Percentiles rank a stretch among this genome's conserved stretches.
Conservation (phyloP, 2,329 filamentous ascomycete species). For the Aspergillus amoenus region DNA sequence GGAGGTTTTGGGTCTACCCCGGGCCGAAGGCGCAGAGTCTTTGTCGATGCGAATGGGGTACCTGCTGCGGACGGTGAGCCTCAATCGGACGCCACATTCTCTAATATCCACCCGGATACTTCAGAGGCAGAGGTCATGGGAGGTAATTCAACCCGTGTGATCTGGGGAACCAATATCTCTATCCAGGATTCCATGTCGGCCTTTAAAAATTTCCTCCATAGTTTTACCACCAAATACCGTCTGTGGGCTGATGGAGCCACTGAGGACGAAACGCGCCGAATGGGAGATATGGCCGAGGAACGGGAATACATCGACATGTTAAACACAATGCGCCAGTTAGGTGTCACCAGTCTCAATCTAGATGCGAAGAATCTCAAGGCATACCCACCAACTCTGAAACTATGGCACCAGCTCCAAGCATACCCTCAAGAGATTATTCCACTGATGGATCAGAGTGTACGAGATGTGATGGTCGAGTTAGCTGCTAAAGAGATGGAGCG, state of each 20-base stretch:
- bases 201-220: slow-evolving; percentile 89
- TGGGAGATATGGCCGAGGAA: slow-evolving; percentile 68
- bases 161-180: slow-evolving; percentile 97
- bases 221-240: slow-evolving; percentile 91
- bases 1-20: slow-evolving; percentile 62
- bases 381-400: slow-evolving; percentile 86
- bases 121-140: slow-evolving; percentile 89
- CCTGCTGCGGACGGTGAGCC: slow-evolving; percentile 51
- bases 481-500: slow-evolving; percentile 76
- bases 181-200: slow-evolving; percentile 82
- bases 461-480: slow-evolving; percentile 89
- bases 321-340: slow-evolving; percentile 86
- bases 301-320: slow-evolving; percentile 83
- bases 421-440: slow-evolving; percentile 97
- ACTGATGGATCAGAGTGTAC: slow-evolving; percentile 91
- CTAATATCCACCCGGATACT: slow-evolving; percentile 73
- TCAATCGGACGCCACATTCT: slow-evolving; percentile 64
- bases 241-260: slow-evolving; percentile 85
- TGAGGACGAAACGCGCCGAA: slow-evolving; percentile 68
- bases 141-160: slow-evolving; percentile 75
- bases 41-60: slow-evolving; percentile 65
- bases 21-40: slow-evolving; percentile 57
- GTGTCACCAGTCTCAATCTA: slow-evolving; percentile 79
- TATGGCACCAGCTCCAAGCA: slow-evolving; percentile 92
- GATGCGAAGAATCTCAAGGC: slow-evolving; percentile 87